A percentile compares a stretch with the other conserved stretches of the same genome.
phyloP scores from a whole-genome alignment of 2,329 filamentous ascomycete species.

The Colletotrichum endophyticum region DNA sequence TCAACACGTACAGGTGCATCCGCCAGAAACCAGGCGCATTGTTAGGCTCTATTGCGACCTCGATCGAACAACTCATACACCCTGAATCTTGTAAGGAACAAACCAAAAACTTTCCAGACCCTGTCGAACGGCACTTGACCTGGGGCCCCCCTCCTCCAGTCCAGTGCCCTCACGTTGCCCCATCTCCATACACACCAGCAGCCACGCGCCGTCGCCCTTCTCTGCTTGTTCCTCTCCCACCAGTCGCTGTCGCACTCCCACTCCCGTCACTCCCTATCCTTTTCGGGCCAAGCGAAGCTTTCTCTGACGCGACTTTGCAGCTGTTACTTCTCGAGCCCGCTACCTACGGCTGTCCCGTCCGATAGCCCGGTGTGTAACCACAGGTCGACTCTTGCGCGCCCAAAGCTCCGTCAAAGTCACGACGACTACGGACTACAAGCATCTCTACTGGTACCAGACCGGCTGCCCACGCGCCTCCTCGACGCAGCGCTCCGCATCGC shows the following conservation, averaged over 20 bases:
- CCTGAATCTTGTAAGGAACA: conserved; percentile 13
- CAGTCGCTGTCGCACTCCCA: conserved; percentile 1
- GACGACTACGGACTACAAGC: not conserved
- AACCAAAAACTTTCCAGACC: not conserved
- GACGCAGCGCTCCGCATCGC: conserved; percentile 18
- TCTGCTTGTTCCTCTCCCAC: conserved; percentile 7
- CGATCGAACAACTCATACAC: conserved; percentile 23
- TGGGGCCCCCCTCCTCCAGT: not conserved
- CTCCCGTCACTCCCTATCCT: conserved; percentile 4
- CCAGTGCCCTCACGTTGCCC: not conserved
- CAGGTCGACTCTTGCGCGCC: conserved; percentile 7
- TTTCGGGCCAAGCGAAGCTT: conserved; percentile 22
- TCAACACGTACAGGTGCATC: conserved; percentile 27
- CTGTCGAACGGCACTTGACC: conserved; percentile 14
- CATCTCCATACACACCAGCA: conserved; percentile 7
- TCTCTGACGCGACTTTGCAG: conserved; percentile 45
- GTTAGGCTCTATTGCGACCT: conserved; percentile 22
- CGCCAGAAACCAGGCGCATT: conserved; percentile 23
- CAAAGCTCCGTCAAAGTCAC: conserved; percentile 13
- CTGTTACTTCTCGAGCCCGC: conserved; percentile 19
- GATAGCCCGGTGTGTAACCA: conserved; percentile 23
- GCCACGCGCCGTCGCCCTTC: conserved; percentile 5
- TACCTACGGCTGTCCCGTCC: conserved; percentile 19
- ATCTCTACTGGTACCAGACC: conserved; percentile 9
- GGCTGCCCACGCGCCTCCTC: conserved; percentile 7